phyloP scores from a whole-genome alignment of 768 basidiomycete genomes.

The Lactarius akahatsu region DNA sequence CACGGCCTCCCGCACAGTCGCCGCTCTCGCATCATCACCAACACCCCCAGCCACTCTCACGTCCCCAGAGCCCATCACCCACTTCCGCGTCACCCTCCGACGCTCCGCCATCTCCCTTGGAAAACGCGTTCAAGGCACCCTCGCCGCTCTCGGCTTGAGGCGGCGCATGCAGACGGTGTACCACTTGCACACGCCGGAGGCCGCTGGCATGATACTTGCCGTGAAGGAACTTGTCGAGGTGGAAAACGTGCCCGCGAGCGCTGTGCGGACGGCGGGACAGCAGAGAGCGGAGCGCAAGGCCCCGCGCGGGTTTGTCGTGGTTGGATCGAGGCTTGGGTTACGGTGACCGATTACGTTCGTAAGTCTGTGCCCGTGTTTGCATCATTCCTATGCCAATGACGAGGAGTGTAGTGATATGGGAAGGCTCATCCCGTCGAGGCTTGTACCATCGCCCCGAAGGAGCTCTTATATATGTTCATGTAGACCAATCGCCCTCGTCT shows the following conservation, averaged over 20 bases:
- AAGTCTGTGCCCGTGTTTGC: background rate
- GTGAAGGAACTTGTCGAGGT: conserved; percentile 92
- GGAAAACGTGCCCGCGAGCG: conserved; percentile 69
- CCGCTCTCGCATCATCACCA: conserved; percentile 11
- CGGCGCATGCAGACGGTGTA: conserved; percentile 84
- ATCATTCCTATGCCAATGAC: background rate
- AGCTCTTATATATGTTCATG: too few species aligned
- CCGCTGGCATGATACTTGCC: conserved; percentile 80
- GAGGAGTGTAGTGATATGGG: too few species aligned
- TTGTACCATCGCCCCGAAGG: too few species aligned
- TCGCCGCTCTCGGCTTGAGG: conserved; percentile 81
- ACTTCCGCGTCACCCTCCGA: conserved; percentile 86
- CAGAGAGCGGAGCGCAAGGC: conserved; percentile 67
- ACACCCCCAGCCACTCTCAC: conserved; percentile 8
- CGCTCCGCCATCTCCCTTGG: conserved; percentile 87
- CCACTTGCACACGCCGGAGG: conserved; percentile 66
- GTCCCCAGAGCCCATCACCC: conserved; percentile 48
- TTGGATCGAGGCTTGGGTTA: conserved; percentile 34
- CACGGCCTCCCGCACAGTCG: conserved; percentile 22
- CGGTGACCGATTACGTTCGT: background rate
- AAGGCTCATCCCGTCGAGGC: too few species aligned
- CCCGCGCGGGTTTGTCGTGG: conserved; percentile 64
- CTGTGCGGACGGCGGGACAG: conserved; percentile 68
- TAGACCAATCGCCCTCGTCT: too few species aligned
- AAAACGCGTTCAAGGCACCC: conserved; percentile 64